Evolutionary conservation across 73 alveolate species (phyloP).

Genomic region (Durusdinium trenchii): DNA sequence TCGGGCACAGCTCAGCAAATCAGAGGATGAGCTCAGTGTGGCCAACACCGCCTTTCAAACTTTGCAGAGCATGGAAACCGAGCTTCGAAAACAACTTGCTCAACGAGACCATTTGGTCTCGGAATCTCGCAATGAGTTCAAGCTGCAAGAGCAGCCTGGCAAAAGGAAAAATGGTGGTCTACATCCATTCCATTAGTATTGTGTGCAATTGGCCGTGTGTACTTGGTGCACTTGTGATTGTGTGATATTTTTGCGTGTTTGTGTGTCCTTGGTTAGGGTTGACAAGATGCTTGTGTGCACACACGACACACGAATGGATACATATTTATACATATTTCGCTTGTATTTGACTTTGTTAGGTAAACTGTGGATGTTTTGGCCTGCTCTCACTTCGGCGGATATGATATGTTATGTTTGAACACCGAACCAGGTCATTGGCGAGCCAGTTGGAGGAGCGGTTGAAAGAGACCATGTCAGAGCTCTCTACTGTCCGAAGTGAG

Average conservation of each 20-base stretch:
- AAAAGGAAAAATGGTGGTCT: background rate
- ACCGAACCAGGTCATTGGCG: conserved; percentile 27
- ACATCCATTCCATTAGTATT: background rate
- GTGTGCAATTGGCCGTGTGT: background rate
- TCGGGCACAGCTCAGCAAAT: conserved; percentile 30
- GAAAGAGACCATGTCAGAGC: conserved; percentile 54
- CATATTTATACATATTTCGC: background rate
- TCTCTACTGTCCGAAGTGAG: conserved; percentile 22
- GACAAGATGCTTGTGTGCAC: background rate
- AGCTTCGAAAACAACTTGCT: conserved; percentile 60
- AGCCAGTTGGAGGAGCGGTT: conserved; percentile 34
- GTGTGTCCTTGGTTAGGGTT: background rate
- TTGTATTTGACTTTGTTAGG: no score
- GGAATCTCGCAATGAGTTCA: background rate
- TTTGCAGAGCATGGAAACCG: conserved; percentile 55
- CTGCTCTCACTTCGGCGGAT: no score
- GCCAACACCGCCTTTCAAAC: conserved; percentile 67
- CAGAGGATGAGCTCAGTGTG: conserved; percentile 71
- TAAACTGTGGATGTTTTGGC: no score
- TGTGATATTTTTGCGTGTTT: background rate
- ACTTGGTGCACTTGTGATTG: background rate
- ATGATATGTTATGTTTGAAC: no score
- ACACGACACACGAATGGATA: background rate
- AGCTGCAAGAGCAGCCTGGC: conserved; percentile 57
- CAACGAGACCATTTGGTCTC: background rate